Evolutionary conservation across 2,329 filamentous ascomycete species (phyloP).

Genomic region (Epicoccum sorghinum): DNA sequence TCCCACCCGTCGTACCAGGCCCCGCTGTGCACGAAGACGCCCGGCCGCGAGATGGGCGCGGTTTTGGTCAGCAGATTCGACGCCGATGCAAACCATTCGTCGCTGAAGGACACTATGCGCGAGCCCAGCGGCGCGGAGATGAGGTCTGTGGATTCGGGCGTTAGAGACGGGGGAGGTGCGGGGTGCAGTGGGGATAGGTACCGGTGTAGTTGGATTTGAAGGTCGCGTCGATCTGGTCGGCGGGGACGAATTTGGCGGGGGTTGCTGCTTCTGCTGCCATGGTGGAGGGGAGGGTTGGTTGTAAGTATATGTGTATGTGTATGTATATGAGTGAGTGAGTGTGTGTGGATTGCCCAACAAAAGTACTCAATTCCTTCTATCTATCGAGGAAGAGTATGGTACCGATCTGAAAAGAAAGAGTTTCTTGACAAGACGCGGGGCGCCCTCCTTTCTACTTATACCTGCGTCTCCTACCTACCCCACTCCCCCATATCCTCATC

Average conservation of each 20-base stretch:
- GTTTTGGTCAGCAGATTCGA: conserved; percentile 64
- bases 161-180: background rate
- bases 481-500: no score
- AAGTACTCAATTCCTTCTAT: background rate
- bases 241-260: conserved; percentile 48
- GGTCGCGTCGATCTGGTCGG: conserved; percentile 58
- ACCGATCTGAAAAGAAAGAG: background rate
- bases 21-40: conserved; percentile 64
- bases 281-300: background rate
- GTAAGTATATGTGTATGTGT: background rate
- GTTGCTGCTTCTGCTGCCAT: conserved; percentile 4
- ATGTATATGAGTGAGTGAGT: background rate
- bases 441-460: no score
- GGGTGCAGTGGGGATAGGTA: conserved; percentile 22
- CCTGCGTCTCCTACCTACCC: no score
- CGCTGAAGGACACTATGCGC: conserved; percentile 61
- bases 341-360: no score
- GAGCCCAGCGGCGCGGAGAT: conserved; percentile 59
- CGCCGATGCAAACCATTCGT: conserved; percentile 67
- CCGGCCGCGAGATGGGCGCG: conserved; percentile 61
- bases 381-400: background rate
- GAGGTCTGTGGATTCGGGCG: conserved; percentile 49
- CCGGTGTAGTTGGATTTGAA: conserved; percentile 63
- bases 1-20: conserved; percentile 72
- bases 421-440: no score